Percentiles rank a stretch among this genome's conserved stretches.
Conservation (phyloP, 768 basidiomycete species). For the Pisolithus tinctorius region DNA sequence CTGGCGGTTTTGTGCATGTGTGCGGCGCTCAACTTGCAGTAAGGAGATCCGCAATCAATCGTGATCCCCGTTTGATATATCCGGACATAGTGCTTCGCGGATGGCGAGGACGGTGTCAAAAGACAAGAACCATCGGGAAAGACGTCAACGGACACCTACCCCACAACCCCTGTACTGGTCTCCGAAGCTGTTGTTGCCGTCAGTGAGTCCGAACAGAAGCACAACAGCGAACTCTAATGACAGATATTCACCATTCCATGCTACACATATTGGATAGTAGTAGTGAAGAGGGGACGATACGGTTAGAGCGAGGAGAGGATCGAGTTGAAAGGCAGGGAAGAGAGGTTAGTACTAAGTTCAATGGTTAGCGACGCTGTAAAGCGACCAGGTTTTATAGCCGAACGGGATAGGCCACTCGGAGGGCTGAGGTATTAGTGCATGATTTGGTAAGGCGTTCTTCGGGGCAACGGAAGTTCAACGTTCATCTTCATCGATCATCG, state of each 20-base stretch:
- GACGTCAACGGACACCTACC: slow-evolving; percentile 18
- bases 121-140: background rate
- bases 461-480: background rate
- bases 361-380: background rate
- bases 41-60: slow-evolving; percentile 45
- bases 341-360: background rate
- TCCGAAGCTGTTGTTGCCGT: slow-evolving; percentile 25
- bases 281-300: background rate
- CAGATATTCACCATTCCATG: slow-evolving; percentile 45
- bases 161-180: slow-evolving; percentile 40
- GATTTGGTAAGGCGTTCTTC: slow-evolving; percentile 4
- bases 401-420: background rate
- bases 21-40: slow-evolving; percentile 47
- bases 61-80: slow-evolving; percentile 56
- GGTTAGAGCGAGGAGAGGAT: background rate
- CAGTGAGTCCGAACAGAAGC: slow-evolving; percentile 1
- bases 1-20: slow-evolving; percentile 56
- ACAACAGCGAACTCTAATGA: slow-evolving; percentile 1
- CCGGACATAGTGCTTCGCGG: slow-evolving; percentile 52
- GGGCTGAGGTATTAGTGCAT: background rate
- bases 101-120: slow-evolving; percentile 3
- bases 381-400: slow-evolving; percentile 1
- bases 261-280: slow-evolving; percentile 39
- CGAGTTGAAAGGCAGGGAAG: background rate
- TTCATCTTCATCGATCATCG: background rate